Evolutionary conservation across 495 filamentous ascomycete species (phyloP).

Genomic region (Friedmanniomyces endolithicus): DNA sequence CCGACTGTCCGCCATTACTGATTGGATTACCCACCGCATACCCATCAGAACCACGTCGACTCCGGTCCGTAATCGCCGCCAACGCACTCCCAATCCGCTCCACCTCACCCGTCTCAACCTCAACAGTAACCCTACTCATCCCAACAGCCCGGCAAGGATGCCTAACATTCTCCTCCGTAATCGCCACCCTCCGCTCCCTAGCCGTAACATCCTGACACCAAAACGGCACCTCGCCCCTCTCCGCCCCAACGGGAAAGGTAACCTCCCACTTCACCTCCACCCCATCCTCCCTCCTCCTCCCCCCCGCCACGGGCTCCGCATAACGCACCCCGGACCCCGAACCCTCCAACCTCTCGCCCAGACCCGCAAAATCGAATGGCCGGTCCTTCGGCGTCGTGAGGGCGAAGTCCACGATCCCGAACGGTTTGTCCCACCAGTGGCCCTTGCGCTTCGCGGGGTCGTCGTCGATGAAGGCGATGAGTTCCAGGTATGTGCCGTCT

Average conservation of each 20-base stretch:
- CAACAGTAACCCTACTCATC: constrained; percentile 20
- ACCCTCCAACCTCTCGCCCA: constrained; percentile 23
- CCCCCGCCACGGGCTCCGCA: constrained; percentile 32
- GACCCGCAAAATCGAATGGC: constrained; percentile 16
- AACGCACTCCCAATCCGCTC: background rate
- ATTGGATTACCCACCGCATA: background rate
- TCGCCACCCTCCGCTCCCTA: constrained; percentile 35
- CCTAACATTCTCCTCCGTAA: constrained; percentile 21
- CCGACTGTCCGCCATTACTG: background rate
- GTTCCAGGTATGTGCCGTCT: constrained; percentile 48
- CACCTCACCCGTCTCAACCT: background rate
- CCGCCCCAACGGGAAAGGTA: constrained; percentile 34
- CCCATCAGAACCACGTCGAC: background rate
- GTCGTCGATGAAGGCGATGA: constrained; percentile 46
- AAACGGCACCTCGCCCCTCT: constrained; percentile 35
- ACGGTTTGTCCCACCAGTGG: constrained; percentile 41
- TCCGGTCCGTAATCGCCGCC: background rate
- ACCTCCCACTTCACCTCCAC: constrained; percentile 38
- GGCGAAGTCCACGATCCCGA: constrained; percentile 43
- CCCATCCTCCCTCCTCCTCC: constrained; percentile 36
- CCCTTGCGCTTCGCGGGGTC: constrained; percentile 29
- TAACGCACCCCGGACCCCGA: constrained; percentile 31
- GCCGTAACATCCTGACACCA: constrained; percentile 46
- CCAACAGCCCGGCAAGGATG: constrained; percentile 38
- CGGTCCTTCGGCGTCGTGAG: constrained; percentile 34